Evolutionary conservation across 2,329 filamentous ascomycete species (phyloP).

Genomic region (Dryadomyces sulphureus): DNA sequence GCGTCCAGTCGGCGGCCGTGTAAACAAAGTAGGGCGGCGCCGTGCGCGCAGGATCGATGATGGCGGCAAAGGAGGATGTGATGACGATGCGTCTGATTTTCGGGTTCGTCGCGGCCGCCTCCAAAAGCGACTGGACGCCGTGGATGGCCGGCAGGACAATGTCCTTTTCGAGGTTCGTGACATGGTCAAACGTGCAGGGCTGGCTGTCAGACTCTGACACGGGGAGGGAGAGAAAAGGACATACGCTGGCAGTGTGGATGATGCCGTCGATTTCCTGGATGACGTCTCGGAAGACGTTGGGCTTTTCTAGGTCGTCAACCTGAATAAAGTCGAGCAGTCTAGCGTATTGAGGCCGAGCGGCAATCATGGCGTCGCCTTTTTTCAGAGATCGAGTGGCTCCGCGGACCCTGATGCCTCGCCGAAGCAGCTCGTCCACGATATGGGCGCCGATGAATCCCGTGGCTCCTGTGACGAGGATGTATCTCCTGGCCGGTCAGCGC

Average conservation of each 20-base stretch:
- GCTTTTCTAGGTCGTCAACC: slow-evolving; percentile 24
- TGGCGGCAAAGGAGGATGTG: slow-evolving; percentile 12
- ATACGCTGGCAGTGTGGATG: slow-evolving; percentile 17
- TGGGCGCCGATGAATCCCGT: slow-evolving; percentile 19
- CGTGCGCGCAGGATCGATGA: slow-evolving; percentile 13
- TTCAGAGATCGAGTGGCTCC: slow-evolving; percentile 10
- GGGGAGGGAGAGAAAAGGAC: neutral
- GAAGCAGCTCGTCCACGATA: slow-evolving; percentile 18
- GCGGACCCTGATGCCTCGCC: slow-evolving; percentile 17
- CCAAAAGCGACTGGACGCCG: slow-evolving; percentile 26
- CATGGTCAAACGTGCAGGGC: slow-evolving; percentile 23
- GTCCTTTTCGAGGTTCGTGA: slow-evolving; percentile 27
- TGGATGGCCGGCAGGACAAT: slow-evolving; percentile 30
- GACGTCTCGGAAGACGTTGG: slow-evolving; percentile 16
- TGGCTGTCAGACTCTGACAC: slow-evolving; percentile 1
- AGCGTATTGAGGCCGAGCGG: slow-evolving; percentile 16
- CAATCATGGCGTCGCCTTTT: slow-evolving; percentile 10
- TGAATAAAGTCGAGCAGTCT: slow-evolving; percentile 24
- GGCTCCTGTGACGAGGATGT: slow-evolving; percentile 13
- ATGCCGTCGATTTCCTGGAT: slow-evolving; percentile 17
- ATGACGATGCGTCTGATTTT: slow-evolving; percentile 14
- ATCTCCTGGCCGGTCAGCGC: slow-evolving; percentile 12
- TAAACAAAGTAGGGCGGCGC: slow-evolving; percentile 16
- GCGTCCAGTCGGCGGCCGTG: slow-evolving; percentile 38
- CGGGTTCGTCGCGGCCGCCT: slow-evolving; percentile 17